phyloP scores from a whole-genome alignment of 768 basidiomycete species.

The Amanita muscaria region DNA sequence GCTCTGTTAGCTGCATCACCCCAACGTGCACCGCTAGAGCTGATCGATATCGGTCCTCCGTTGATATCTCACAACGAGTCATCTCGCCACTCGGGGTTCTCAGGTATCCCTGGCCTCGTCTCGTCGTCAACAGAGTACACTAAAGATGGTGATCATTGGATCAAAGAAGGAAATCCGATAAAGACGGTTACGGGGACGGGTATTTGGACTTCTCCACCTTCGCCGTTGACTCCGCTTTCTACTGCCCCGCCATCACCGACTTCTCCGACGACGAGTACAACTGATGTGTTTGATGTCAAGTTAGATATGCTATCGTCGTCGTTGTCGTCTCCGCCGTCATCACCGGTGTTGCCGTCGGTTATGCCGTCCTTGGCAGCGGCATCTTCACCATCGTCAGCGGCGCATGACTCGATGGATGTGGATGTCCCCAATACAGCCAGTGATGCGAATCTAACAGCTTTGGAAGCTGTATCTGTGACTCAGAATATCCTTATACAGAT shows the following conservation, averaged over 20 bases:
- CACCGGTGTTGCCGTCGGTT: no score
- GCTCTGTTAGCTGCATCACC: neutral
- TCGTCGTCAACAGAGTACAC: no score
- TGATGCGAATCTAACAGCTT: neutral
- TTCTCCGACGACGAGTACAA: neutral
- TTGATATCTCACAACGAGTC: neutral
- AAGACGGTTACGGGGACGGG: neutral
- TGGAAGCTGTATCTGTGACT: no score
- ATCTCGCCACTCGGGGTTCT: neutral
- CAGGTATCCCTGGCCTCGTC: no score
- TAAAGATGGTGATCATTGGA: no score
- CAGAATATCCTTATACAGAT: no score
- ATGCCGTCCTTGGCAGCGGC: no score
- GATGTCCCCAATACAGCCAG: neutral
- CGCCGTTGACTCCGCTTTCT: constrained; percentile 1
- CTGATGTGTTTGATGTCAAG: neutral
- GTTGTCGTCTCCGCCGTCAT: no score
- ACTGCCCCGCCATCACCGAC: constrained; percentile 7
- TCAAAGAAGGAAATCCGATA: no score
- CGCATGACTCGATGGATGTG: constrained; percentile 5
- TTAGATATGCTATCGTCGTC: no score
- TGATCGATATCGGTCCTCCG: constrained; percentile 6
- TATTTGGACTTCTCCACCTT: neutral
- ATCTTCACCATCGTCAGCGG: neutral
- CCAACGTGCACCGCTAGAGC: constrained; percentile 2